Evolutionary conservation across 2,329 filamentous ascomycete genomes (phyloP), one percentile per base, ranked within the genome.

Genomic region (Onygenales sp.): DNA sequence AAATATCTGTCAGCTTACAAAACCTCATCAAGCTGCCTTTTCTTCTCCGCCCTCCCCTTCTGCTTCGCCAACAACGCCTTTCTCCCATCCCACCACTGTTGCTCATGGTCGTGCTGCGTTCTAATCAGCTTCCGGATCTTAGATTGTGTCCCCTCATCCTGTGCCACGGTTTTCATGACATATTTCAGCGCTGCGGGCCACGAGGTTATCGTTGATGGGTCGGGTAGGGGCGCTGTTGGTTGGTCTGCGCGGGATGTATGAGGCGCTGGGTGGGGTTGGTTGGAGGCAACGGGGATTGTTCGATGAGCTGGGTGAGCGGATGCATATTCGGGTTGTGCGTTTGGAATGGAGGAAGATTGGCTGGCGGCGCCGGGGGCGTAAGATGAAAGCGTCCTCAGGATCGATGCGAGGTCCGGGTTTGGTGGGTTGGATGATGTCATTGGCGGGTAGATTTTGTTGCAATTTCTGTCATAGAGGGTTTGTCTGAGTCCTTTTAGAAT

Each of bases 81-180:
- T 2, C 81, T 74, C 1, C 75, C 76, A 31, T 72, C 65, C 69
- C 77, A 81, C 78, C 84, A 87, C 58, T 80, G 76, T 58, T 75
- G 75, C 59, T 86, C 82, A 60, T 86, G 78, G 42, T 76, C 74
- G 60, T 82, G 77, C 64, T 87, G 83, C 43, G 81, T 76, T 52
- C 75, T 75, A 55, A 86, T 85, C 66, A 87, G 73, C 69, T 82
- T 65, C 17, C 72, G 71, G 57, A 81, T 74, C 9, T 73, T 71
- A 13, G 67, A 64, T 43, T 76, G 66, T 1, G 72, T 66, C 35
- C 66, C 64, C 53, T 78, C 73, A 55, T 76, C 73, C 43, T 70
- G 70, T 0, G 69, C 66, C 17, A 79, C 69, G 3, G 72, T 71
- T 50, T 70, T 72, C 70, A 77, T 79, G 21, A 80, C 72, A 64